These are phyloP conservation scores for Botrytis medusae DNA, from an alignment of 2,329 filamentous ascomycete genomes.

Conservation along the genomic window DNA sequence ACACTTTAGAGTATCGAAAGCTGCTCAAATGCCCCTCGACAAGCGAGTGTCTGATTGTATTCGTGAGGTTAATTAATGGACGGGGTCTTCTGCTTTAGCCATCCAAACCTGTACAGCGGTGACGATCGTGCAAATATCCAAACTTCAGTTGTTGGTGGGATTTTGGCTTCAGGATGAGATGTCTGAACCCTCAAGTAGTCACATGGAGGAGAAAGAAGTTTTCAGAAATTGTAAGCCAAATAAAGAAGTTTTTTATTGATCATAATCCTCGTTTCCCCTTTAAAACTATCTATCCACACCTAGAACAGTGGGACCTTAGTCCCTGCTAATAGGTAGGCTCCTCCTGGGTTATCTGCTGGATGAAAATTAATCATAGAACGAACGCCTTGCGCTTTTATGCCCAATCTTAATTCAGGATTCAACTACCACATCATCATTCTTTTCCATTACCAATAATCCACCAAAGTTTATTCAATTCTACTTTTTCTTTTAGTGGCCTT, in stretches of 20 bases:
- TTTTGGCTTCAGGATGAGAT: not conserved
- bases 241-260: not conserved
- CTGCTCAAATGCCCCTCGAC: not conserved
- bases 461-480: not conserved
- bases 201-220: not conserved
- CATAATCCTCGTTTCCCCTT: not conserved
- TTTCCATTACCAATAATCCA: not conserved
- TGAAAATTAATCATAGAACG: not conserved
- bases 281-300: too few species aligned
- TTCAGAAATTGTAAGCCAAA: not conserved
- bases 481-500: not conserved
- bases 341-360: not conserved
- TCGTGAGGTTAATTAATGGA: too few species aligned
- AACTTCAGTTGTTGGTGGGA: not conserved
- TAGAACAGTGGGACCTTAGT: not conserved
- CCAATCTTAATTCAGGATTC: not conserved
- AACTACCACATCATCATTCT: not conserved
- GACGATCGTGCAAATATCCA: not conserved
- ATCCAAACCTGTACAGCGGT: not conserved
- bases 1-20: not conserved
- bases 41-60: not conserved
- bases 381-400: not conserved
- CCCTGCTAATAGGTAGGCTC: not conserved
- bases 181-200: not conserved
- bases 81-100: too few species aligned